Conservation (phyloP, 352 stramenopile species). For the Aphanomyces stellatus region DNA sequence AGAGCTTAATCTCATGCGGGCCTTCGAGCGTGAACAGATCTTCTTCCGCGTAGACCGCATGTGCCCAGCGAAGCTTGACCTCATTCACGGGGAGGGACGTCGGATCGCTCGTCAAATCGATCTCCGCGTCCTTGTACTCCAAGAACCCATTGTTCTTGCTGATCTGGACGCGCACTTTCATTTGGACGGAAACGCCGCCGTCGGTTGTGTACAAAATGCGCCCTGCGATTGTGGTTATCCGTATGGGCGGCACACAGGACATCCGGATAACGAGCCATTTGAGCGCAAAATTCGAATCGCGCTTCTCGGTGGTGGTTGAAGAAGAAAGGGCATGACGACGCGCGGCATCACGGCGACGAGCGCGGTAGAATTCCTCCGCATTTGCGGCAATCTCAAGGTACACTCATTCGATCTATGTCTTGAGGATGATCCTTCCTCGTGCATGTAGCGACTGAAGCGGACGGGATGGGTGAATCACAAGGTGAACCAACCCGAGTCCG, state of each 20-base stretch:
- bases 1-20: slow-evolving; percentile 46
- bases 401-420: too few species aligned
- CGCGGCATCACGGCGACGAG: slow-evolving; percentile 53
- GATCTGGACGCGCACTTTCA: slow-evolving; percentile 48
- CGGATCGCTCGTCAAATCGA: slow-evolving; percentile 5
- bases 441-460: slow-evolving; percentile 70
- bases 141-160: slow-evolving; percentile 77
- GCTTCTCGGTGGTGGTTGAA: too few species aligned
- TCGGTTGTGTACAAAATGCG: neutral
- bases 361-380: slow-evolving; percentile 71
- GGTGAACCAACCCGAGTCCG: slow-evolving; percentile 80
- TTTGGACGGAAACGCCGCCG: too few species aligned
- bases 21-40: slow-evolving; percentile 59
- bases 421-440: neutral
- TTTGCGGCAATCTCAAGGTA: slow-evolving; percentile 72
- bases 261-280: too few species aligned
- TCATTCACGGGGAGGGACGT: slow-evolving; percentile 11
- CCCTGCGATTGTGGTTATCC: too few species aligned
- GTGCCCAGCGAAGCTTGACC: slow-evolving; percentile 50
- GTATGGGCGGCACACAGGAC: too few species aligned
- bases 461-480: slow-evolving; percentile 91
- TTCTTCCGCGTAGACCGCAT: slow-evolving; percentile 58
- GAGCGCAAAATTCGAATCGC: too few species aligned
- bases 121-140: slow-evolving; percentile 46
- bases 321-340: slow-evolving; percentile 40